These are phyloP conservation scores for Auricularia auricula-judae DNA, from an alignment of 768 basidiomycete genomes.

Conservation along the genomic window DNA sequence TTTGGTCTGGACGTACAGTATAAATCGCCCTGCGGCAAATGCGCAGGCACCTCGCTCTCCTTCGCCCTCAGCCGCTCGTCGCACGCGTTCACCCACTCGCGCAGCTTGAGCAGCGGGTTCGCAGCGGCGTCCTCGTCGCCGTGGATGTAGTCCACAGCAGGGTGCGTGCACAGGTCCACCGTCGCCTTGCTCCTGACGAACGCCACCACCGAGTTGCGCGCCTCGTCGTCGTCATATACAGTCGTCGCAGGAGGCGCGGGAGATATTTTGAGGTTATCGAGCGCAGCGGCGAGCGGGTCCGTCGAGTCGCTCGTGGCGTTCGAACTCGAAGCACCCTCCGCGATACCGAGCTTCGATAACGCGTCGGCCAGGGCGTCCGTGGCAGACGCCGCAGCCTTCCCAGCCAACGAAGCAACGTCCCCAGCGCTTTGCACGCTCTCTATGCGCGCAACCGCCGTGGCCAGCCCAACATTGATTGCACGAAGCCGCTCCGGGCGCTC, in stretches of 20 bases:
- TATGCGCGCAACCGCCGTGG: constrained; percentile 66
- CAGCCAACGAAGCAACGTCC: too few species aligned
- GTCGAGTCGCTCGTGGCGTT: constrained; percentile 15
- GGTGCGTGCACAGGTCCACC: constrained; percentile 43
- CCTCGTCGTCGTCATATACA: not conserved
- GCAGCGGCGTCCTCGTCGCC: constrained; percentile 45
- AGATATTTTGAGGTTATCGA: constrained; percentile 27
- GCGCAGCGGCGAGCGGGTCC: constrained; percentile 31
- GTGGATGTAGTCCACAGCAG: constrained; percentile 65
- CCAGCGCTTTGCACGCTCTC: constrained; percentile 21
- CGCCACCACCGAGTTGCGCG: constrained; percentile 19
- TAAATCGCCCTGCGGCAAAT: constrained; percentile 65
- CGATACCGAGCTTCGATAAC: too few species aligned
- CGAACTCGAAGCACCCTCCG: too few species aligned
- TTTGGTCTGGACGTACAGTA: constrained; percentile 45
- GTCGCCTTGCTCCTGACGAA: constrained; percentile 45
- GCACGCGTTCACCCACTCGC: constrained; percentile 49
- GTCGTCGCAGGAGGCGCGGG: not conserved
- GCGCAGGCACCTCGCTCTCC: constrained; percentile 65
- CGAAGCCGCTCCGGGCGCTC: constrained; percentile 85
- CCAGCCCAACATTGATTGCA: constrained; percentile 72
- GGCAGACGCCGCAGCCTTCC: constrained; percentile 10
- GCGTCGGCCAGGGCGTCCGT: too few species aligned
- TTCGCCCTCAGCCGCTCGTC: constrained; percentile 47
- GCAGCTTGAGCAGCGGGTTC: constrained; percentile 48